phyloP scores from a whole-genome alignment of 805 yeast species.

The Cyberlindnera galapagoensis region DNA sequence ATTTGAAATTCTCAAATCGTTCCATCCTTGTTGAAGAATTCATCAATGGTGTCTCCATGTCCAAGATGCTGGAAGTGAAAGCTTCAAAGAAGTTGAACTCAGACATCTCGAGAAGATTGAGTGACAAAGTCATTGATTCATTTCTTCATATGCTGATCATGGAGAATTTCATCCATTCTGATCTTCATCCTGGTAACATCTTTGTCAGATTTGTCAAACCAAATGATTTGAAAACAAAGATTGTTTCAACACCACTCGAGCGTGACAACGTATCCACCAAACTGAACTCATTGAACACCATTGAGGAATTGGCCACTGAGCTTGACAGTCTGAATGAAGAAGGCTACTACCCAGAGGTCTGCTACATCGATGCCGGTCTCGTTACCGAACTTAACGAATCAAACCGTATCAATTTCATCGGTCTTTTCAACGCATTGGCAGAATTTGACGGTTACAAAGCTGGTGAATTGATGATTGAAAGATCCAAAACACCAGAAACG shows the following conservation, averaged over 20 bases:
- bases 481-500: conserved; percentile 92
- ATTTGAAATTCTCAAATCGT: conserved; percentile 54
- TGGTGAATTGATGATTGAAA: conserved; percentile 91
- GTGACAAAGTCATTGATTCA: conserved; percentile 83
- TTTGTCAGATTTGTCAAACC: conserved; percentile 62
- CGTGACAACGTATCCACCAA: conserved; percentile 19
- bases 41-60: conserved; percentile 79
- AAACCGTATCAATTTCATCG: conserved; percentile 82
- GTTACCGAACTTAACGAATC: conserved; percentile 79
- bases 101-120: conserved; percentile 57
- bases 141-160: conserved; percentile 88
- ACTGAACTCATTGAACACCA: conserved; percentile 14
- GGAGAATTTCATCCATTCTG: conserved; percentile 94
- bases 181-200: conserved; percentile 94
- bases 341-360: conserved; percentile 77
- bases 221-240: conserved; percentile 25
- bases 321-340: conserved; percentile 41
- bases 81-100: conserved; percentile 31
- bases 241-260: conserved; percentile 17
- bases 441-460: conserved; percentile 92
- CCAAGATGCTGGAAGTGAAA: conserved; percentile 45
- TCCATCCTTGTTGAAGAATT: conserved; percentile 81
- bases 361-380: conserved; percentile 89
- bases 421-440: conserved; percentile 80
- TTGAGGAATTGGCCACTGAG: conserved; percentile 38